phyloP scores from a whole-genome alignment of 2,329 filamentous ascomycete species.

The Fusarium metavorans region DNA sequence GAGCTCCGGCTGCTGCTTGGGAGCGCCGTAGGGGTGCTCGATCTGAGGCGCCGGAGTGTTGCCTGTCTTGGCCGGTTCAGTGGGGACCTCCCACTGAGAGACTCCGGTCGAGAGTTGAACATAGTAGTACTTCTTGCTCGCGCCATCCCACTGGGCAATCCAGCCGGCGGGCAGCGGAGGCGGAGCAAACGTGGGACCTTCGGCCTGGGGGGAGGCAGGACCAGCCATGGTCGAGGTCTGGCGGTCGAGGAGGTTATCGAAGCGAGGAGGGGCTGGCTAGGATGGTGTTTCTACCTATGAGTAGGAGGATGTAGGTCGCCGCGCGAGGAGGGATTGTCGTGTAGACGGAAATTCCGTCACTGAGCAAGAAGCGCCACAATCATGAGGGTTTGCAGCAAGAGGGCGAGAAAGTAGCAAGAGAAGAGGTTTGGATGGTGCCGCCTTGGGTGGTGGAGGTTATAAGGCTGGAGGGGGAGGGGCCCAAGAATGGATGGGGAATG shows the following conservation, averaged over 20 bases:
- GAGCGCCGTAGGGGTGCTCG: constrained; percentile 74
- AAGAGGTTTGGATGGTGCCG: constrained; percentile 38
- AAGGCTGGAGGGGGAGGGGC: constrained; percentile 35
- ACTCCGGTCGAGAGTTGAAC: constrained; percentile 79
- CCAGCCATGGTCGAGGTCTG: constrained; percentile 61
- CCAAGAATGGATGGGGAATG: constrained; percentile 24
- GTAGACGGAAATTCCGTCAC: constrained; percentile 43
- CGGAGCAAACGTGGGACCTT: constrained; percentile 70
- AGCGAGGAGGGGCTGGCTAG: constrained; percentile 19
- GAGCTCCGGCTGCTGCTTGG: constrained; percentile 62
- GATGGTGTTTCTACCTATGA: neutral
- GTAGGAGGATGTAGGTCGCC: constrained; percentile 15
- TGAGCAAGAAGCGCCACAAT: constrained; percentile 42
- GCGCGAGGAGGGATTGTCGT: constrained; percentile 19
- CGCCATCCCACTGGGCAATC: constrained; percentile 77
- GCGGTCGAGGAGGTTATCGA: constrained; percentile 28
- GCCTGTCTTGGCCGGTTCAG: constrained; percentile 71
- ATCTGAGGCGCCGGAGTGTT: constrained; percentile 66
- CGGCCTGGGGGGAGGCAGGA: constrained; percentile 68
- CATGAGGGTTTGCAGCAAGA: constrained; percentile 37
- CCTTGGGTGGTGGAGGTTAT: constrained; percentile 39
- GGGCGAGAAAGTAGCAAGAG: constrained; percentile 14
- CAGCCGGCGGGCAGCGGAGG: constrained; percentile 73
- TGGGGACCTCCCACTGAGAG: constrained; percentile 81
- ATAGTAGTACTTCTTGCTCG: constrained; percentile 75